Evolutionary conservation across 2,329 filamentous ascomycete species (phyloP).

Genomic region (Botryotinia narcissicola): DNA sequence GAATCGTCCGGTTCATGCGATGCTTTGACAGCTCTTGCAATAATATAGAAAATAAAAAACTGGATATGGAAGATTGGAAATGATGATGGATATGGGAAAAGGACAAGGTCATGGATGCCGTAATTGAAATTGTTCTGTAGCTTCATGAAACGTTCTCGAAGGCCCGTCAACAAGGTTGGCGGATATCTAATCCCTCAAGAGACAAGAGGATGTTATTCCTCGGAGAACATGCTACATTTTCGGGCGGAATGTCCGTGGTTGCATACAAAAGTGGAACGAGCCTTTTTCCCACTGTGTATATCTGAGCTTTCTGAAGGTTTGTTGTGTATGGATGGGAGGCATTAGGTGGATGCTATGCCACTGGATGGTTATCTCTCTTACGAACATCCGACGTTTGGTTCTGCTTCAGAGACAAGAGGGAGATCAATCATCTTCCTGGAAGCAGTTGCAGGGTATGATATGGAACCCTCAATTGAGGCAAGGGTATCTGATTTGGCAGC

Average conservation of each 20-base stretch:
- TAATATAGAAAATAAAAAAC: not conserved
- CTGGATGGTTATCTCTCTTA: slow-evolving; percentile 21
- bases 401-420: slow-evolving; percentile 9
- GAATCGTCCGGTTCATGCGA: slow-evolving; percentile 16
- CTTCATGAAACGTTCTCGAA: slow-evolving; percentile 37
- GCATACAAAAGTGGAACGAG: not conserved
- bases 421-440: slow-evolving; percentile 10
- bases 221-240: not conserved
- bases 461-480: not conserved
- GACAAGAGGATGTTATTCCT: not conserved
- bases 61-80: slow-evolving; percentile 4
- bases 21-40: not conserved
- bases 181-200: slow-evolving; percentile 16
- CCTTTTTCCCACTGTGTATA: not conserved
- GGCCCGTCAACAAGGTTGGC: slow-evolving; percentile 31
- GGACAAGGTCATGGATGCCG: slow-evolving; percentile 10
- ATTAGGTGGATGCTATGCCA: not conserved
- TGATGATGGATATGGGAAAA: not conserved
- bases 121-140: slow-evolving; percentile 8
- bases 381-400: slow-evolving; percentile 1
- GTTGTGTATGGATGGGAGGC: not conserved
- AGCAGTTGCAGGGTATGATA: not conserved
- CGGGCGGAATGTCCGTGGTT: not conserved
- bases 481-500: slow-evolving; percentile 13
- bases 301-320: not conserved